Conservation (phyloP, 371 early-diverging fungal genomes). For the Rhizomucor pusillus region DNA sequence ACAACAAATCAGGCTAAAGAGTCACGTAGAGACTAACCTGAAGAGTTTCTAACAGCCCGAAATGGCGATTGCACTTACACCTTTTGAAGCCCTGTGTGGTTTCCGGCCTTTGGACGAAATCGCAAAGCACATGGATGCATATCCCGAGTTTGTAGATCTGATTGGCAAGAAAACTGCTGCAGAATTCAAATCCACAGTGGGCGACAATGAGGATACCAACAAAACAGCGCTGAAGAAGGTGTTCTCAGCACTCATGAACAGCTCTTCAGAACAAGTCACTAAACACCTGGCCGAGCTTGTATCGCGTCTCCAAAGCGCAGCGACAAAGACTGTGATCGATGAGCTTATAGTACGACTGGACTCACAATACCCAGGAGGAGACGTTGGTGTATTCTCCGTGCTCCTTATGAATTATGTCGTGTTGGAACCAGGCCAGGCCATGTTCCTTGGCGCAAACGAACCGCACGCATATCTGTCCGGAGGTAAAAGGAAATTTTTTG, state of each 20-base stretch:
- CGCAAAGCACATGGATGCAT: slow-evolving; percentile 51
- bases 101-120: slow-evolving; percentile 90
- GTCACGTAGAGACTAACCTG: neutral
- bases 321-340: slow-evolving; percentile 30
- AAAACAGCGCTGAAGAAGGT: slow-evolving; percentile 58
- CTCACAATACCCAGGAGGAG: slow-evolving; percentile 83
- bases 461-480: slow-evolving; percentile 97
- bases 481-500: slow-evolving; percentile 61
- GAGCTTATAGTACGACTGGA: slow-evolving; percentile 75
- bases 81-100: slow-evolving; percentile 95
- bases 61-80: slow-evolving; percentile 95
- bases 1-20: no score
- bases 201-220: slow-evolving; percentile 21
- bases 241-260: slow-evolving; percentile 74
- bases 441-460: slow-evolving; percentile 95
- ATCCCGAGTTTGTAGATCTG: slow-evolving; percentile 76
- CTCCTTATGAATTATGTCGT: slow-evolving; percentile 86
- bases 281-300: slow-evolving; percentile 53
- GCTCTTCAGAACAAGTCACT: slow-evolving; percentile 47
- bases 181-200: slow-evolving; percentile 32
- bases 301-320: slow-evolving; percentile 28
- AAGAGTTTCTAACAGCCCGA: slow-evolving; percentile 71
- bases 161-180: slow-evolving; percentile 50
- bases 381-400: slow-evolving; percentile 87
- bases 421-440: slow-evolving; percentile 85